Conservation (phyloP, 352 stramenopile genomes). For the Pythium utonaiense region DNA sequence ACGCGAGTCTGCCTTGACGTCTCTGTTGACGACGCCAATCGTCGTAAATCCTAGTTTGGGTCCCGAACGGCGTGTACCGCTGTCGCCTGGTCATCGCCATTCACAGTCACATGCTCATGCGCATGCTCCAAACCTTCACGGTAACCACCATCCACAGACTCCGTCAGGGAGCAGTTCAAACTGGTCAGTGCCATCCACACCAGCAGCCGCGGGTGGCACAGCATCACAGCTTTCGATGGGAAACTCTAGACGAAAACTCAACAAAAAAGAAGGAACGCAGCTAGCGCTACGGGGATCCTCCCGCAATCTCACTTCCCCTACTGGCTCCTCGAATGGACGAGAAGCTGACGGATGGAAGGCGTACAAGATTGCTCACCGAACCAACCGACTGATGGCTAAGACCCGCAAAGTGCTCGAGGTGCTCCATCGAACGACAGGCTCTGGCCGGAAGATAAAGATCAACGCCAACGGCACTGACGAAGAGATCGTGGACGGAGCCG, state of each 20-base stretch:
- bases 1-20: conserved; percentile 36
- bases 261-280: conserved; percentile 22
- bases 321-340: conserved; percentile 4
- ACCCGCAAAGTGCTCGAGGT: conserved; percentile 46
- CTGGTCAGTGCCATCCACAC: background rate
- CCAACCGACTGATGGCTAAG: conserved; percentile 56
- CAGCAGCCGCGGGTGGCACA: background rate
- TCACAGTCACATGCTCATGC: background rate
- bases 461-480: background rate
- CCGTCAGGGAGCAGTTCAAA: background rate
- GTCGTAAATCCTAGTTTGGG: background rate
- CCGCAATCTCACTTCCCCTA: conserved; percentile 23
- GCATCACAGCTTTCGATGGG: conserved; percentile 2
- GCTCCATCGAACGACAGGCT: conserved; percentile 14
- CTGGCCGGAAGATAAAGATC: conserved; percentile 3
- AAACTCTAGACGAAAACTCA: conserved; percentile 21
- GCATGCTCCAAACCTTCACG: background rate
- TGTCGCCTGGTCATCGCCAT: background rate
- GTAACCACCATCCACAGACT: background rate
- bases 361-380: conserved; percentile 61
- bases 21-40: conserved; percentile 2
- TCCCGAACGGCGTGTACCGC: background rate
- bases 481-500: background rate
- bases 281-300: conserved; percentile 14
- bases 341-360: conserved; percentile 45